Percentiles rank a stretch among this genome's conserved stretches.
Evolutionary conservation across 1,284 basidiomycete species (phyloP).

Genomic region (Volvariella surrecta): DNA sequence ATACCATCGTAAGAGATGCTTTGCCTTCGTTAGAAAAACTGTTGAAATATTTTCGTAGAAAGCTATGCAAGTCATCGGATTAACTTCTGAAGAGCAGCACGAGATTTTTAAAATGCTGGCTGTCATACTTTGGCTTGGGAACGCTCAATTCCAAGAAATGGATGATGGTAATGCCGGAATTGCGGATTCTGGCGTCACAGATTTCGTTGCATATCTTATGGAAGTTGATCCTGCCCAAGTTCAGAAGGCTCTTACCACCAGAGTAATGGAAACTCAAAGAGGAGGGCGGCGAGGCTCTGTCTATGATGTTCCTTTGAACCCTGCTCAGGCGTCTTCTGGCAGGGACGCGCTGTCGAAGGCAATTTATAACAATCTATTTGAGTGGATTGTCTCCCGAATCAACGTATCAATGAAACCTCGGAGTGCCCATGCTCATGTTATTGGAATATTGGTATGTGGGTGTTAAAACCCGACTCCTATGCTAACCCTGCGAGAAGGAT

Average conservation of each 20-base stretch:
- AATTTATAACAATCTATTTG: conserved; percentile 98
- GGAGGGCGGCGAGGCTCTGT: conserved; percentile 91
- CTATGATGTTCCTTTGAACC: conserved; percentile 95
- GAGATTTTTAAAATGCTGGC: conserved; percentile 95
- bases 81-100: conserved; percentile 78
- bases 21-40: conserved; percentile 1
- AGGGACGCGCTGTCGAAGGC: conserved; percentile 94
- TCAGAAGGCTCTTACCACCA: conserved; percentile 81
- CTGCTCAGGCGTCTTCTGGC: conserved; percentile 83
- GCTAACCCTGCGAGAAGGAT: conserved; percentile 45
- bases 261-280: conserved; percentile 88
- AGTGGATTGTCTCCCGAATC: conserved; percentile 97
- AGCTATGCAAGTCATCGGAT: conserved; percentile 92
- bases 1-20: conserved; percentile 65
- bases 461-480: conserved; percentile 1
- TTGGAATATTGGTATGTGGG: conserved; percentile 81
- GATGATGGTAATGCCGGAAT: conserved; percentile 87
- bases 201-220: conserved; percentile 94
- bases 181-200: conserved; percentile 82
- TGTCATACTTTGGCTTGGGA: conserved; percentile 93
- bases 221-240: conserved; percentile 76
- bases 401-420: conserved; percentile 95
- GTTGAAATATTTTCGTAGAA: conserved; percentile 37
- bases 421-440: conserved; percentile 68
- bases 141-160: conserved; percentile 84